These are phyloP conservation scores for Haberlea rhodopensis DNA, from an alignment of 257 asterid species.

Conservation along the genomic window DNA sequence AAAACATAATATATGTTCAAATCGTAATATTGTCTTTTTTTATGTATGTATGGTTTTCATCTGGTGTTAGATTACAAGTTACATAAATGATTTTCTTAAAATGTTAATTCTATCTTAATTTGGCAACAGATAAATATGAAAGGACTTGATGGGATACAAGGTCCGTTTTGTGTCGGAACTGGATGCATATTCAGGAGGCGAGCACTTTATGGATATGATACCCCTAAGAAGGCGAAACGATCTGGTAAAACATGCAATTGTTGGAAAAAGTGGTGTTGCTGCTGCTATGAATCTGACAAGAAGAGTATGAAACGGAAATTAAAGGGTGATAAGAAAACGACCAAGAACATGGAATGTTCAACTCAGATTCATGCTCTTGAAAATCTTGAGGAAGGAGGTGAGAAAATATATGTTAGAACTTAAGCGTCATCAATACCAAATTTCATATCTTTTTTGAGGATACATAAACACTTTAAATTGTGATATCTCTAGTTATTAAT, in stretches of 20 bases:
- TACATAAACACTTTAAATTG: neutral
- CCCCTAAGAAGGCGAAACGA: conserved; percentile 53
- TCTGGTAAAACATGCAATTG: conserved; percentile 61
- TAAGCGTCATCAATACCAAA: conserved; percentile 4
- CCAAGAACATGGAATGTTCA: conserved; percentile 41
- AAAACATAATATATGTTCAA: conserved; percentile 59
- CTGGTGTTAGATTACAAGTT: neutral
- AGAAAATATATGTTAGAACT: conserved; percentile 3
- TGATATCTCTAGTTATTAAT: too few relatives aligned
- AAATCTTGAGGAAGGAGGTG: conserved; percentile 71
- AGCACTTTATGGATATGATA: conserved; percentile 67
- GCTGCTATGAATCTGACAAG: conserved; percentile 43
- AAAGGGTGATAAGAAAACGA: conserved; percentile 40
- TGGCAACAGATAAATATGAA: conserved; percentile 63
- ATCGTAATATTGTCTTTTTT: conserved; percentile 65
- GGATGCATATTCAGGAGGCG: conserved; percentile 72
- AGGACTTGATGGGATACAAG: conserved; percentile 79
- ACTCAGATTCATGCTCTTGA: conserved; percentile 58
- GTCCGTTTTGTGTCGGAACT: conserved; percentile 72
- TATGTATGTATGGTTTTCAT: conserved; percentile 39
- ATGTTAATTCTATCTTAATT: conserved; percentile 10
- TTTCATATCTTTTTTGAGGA: neutral
- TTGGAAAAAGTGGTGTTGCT: conserved; percentile 55
- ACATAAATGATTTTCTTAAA: conserved; percentile 2
- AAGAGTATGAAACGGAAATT: conserved; percentile 41